A percentile compares a stretch with the other conserved stretches of the same genome.
Evolutionary conservation across 352 stramenopile genomes (phyloP).

Genomic region (Pythium brassicae): DNA sequence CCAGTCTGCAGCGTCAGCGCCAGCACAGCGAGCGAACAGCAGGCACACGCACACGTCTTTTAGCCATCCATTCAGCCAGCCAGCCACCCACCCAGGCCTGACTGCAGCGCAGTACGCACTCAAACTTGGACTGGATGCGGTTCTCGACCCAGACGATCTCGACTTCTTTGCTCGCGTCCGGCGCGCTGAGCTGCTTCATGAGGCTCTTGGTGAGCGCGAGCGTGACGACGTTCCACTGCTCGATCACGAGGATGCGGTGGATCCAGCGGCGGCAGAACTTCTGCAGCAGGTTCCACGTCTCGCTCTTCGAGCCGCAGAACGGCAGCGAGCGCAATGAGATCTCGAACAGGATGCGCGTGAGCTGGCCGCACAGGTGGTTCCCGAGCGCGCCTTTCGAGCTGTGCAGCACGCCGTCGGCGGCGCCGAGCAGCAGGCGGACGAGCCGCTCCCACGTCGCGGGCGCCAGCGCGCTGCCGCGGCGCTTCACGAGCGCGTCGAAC

Average conservation of each 20-base stretch:
- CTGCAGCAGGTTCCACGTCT: constrained; percentile 76
- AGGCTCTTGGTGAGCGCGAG: constrained; percentile 69
- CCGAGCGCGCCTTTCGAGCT: constrained; percentile 67
- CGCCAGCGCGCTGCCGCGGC: constrained; percentile 48
- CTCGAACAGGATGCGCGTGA: constrained; percentile 78
- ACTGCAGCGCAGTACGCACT: constrained; percentile 26
- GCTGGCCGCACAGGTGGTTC: constrained; percentile 67
- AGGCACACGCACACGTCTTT: neutral
- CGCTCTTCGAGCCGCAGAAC: constrained; percentile 61
- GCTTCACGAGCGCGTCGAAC: constrained; percentile 72
- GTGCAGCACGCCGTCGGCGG: constrained; percentile 74
- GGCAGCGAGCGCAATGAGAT: constrained; percentile 70
- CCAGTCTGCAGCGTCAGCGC: constrained; percentile 25
- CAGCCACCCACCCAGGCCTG: too few relatives aligned
- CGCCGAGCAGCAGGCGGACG: constrained; percentile 71
- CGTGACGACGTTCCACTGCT: constrained; percentile 82
- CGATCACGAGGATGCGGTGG: constrained; percentile 79
- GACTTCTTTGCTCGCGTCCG: constrained; percentile 49
- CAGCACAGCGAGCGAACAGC: too few relatives aligned
- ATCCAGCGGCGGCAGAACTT: constrained; percentile 88
- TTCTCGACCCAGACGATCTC: constrained; percentile 75
- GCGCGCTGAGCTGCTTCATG: constrained; percentile 64
- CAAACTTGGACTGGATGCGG: constrained; percentile 58
- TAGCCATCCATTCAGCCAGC: too few relatives aligned
- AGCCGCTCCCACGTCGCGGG: constrained; percentile 82